These are phyloP conservation scores for Lactarius tabidus DNA, from an alignment of 768 basidiomycete genomes.

Conservation along the genomic window DNA sequence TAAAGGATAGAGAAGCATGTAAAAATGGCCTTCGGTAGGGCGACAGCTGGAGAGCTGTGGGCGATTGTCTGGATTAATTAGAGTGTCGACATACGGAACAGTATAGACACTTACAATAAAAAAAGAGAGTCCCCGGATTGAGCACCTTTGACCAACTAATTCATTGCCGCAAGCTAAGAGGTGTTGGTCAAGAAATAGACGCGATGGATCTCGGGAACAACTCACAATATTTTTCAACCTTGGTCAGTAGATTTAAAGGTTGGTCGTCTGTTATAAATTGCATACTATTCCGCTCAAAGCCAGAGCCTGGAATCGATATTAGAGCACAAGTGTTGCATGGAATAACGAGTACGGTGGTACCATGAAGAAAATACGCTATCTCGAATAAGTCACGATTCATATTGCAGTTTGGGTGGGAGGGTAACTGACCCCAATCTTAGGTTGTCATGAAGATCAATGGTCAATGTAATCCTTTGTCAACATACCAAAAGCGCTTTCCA, in stretches of 20 bases:
- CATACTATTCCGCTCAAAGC: neutral
- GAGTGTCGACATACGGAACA: neutral
- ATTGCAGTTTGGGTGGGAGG: neutral
- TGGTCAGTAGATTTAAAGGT: neutral
- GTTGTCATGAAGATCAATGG: neutral
- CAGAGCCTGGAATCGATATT: neutral
- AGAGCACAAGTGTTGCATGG: neutral
- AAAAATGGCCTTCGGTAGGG: no score
- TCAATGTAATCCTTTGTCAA: no score
- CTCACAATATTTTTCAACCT: conserved; percentile 8
- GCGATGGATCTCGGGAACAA: neutral
- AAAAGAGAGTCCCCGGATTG: conserved; percentile 1
- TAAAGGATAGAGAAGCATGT: no score
- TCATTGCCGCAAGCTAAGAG: neutral
- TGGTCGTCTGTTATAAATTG: neutral
- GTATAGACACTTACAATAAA: conserved; percentile 2
- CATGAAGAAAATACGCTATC: neutral
- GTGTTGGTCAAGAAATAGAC: neutral
- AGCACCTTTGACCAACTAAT: neutral
- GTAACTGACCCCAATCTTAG: conserved; percentile 11
- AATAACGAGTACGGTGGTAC: neutral
- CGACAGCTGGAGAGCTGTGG: no score
- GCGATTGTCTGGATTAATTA: no score
- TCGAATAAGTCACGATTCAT: neutral
- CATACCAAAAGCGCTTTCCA: no score